phyloP scores from a whole-genome alignment of 495 filamentous ascomycete genomes.

The Penicillium malachiteum region DNA sequence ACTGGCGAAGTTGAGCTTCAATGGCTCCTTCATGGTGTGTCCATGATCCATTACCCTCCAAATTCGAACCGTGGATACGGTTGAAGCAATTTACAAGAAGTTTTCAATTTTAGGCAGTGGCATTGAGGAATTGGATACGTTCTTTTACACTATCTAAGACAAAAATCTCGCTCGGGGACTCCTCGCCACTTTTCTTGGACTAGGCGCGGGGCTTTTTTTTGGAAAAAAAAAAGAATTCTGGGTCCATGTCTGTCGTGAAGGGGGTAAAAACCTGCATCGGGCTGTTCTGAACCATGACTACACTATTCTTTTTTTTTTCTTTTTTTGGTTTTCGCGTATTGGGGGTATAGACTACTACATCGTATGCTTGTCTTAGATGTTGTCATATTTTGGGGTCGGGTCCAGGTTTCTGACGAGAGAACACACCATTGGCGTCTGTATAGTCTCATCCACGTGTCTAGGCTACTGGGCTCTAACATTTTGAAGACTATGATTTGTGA shows the following conservation, averaged over 20 bases:
- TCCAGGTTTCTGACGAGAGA: neutral
- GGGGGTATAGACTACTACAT: neutral
- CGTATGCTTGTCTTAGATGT: neutral
- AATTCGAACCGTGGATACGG: neutral
- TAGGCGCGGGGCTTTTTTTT: neutral
- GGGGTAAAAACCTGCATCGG: neutral
- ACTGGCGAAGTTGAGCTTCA: neutral
- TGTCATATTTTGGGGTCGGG: neutral
- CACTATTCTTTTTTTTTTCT: too few relatives aligned
- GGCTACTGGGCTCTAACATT: neutral
- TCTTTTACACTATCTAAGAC: neutral
- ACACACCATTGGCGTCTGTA: neutral
- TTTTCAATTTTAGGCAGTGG: neutral
- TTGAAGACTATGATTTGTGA: too few relatives aligned
- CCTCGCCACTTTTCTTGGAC: neutral
- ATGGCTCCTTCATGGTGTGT: neutral
- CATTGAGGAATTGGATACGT: neutral
- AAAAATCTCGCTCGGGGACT: neutral
- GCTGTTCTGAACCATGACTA: neutral
- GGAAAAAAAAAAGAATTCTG: neutral
- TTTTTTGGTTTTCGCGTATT: too few relatives aligned
- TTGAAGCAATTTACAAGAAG: neutral
- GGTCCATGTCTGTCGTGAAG: too few relatives aligned
- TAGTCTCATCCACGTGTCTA: neutral
- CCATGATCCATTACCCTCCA: slow-evolving; percentile 1